These are phyloP conservation scores for Alternaria incomplexa DNA, from an alignment of 2,329 filamentous ascomycete species.

Conservation along the genomic window DNA sequence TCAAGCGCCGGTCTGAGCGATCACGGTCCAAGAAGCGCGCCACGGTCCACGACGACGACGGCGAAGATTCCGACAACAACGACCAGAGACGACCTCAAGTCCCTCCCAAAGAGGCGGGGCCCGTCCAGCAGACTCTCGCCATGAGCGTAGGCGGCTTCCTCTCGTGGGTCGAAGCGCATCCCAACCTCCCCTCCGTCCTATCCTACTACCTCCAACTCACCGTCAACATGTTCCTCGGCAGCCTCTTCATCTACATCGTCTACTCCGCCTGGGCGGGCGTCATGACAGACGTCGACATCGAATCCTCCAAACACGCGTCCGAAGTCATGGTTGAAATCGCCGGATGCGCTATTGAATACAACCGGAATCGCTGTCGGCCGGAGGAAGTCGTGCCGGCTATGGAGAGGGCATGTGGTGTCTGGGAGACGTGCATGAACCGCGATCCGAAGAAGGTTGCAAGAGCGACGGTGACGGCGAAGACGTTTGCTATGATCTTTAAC, in stretches of 20 bases:
- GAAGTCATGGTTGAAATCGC: constrained; percentile 75
- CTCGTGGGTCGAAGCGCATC: constrained; percentile 68
- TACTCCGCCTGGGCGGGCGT: constrained; percentile 74
- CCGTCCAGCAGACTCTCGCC: constrained; percentile 28
- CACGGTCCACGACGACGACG: constrained; percentile 22
- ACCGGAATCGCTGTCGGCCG: constrained; percentile 75
- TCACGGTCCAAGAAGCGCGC: constrained; percentile 35
- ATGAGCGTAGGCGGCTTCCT: constrained; percentile 58
- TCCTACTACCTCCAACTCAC: constrained; percentile 70
- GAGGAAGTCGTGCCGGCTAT: constrained; percentile 74
- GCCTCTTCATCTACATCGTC: constrained; percentile 67
- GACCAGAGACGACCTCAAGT: constrained; percentile 10
- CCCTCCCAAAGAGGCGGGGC: constrained; percentile 3
- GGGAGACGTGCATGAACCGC: constrained; percentile 86
- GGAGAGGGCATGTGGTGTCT: constrained; percentile 74
- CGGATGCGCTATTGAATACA: constrained; percentile 74
- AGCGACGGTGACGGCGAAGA: constrained; percentile 81
- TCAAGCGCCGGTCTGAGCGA: constrained; percentile 36
- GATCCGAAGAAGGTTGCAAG: constrained; percentile 79
- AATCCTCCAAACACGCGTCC: constrained; percentile 70
- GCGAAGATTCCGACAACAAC: constrained; percentile 36
- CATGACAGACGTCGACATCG: constrained; percentile 75
- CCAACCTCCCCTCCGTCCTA: constrained; percentile 68
- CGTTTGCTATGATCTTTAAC: constrained; percentile 92
- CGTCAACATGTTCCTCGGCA: constrained; percentile 69